These are phyloP conservation scores for Phanerochaete carnosa DNA, from an alignment of 768 basidiomycete genomes.

Conservation along the genomic window DNA sequence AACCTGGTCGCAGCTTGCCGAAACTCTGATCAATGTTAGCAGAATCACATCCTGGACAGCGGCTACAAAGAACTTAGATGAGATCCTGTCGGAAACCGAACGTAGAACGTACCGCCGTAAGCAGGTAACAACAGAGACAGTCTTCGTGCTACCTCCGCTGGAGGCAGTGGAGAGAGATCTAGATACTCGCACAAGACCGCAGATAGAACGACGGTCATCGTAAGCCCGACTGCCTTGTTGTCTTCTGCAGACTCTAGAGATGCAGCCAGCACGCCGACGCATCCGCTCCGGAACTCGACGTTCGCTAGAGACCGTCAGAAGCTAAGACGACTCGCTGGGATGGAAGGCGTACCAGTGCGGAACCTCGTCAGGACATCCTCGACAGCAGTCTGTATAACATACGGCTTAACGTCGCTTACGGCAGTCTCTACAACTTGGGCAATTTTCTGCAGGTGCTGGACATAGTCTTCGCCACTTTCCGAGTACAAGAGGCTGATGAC, in stretches of 20 bases:
- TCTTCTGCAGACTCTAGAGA: conserved; percentile 34
- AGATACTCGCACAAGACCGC: conserved; percentile 67
- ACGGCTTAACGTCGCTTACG: conserved; percentile 26
- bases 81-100: not conserved
- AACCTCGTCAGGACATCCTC: conserved; percentile 51
- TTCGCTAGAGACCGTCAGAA: conserved; percentile 31
- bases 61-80: conserved; percentile 35
- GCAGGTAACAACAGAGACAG: conserved; percentile 37
- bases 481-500: conserved; percentile 43
- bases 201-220: conserved; percentile 61
- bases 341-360: conserved; percentile 40
- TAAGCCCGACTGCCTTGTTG: conserved; percentile 39
- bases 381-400: conserved; percentile 54
- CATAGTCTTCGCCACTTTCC: conserved; percentile 59
- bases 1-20: conserved; percentile 54
- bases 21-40: conserved; percentile 66
- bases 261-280: conserved; percentile 31
- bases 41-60: conserved; percentile 73
- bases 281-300: conserved; percentile 34
- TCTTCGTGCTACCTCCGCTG: conserved; percentile 45
- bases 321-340: conserved; percentile 2
- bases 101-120: conserved; percentile 47
- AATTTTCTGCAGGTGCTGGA: conserved; percentile 42
- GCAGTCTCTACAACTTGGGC: conserved; percentile 35
- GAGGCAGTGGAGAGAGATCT: conserved; percentile 46